Percentiles rank a stretch among this genome's conserved stretches.
These are phyloP conservation scores for Oropetium thomaeum DNA, from an alignment of 176 grass and related monocot species.

Conservation along the genomic window DNA sequence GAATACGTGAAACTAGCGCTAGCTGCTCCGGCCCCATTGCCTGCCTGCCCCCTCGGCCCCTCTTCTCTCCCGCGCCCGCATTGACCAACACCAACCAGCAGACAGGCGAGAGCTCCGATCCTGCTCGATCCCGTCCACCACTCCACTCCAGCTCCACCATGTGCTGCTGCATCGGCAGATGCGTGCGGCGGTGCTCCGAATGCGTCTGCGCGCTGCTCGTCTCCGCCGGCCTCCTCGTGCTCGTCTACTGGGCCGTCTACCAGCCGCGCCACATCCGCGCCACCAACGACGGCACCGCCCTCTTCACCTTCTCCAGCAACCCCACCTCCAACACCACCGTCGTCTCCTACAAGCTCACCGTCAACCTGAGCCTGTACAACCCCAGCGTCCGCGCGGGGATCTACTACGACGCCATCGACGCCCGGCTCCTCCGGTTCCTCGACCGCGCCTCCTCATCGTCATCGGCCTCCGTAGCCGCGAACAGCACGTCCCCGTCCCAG, in stretches of 20 bases:
- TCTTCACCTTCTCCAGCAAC: too few relatives aligned
- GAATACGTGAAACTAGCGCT: too few relatives aligned
- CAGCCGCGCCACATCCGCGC: slow-evolving; percentile 52
- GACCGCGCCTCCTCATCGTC: too few relatives aligned
- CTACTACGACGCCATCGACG: slow-evolving; percentile 60
- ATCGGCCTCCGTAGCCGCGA: too few relatives aligned
- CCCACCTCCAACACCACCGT: slow-evolving; percentile 34
- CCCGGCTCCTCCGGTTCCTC: slow-evolving; percentile 41
- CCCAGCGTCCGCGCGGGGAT: slow-evolving; percentile 52
- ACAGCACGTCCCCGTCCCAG: too few relatives aligned
- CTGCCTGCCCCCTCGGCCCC: too few relatives aligned
- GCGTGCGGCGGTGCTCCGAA: neutral
- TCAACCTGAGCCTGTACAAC: slow-evolving; percentile 51
- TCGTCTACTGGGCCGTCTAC: slow-evolving; percentile 50
- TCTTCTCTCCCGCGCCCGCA: too few relatives aligned
- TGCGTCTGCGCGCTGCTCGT: neutral
- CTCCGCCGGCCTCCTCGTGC: slow-evolving; percentile 5
- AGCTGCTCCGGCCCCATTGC: too few relatives aligned
- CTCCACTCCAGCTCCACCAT: too few relatives aligned
- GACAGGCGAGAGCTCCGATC: too few relatives aligned
- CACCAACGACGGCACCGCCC: slow-evolving; percentile 36
- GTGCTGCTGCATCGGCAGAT: neutral
- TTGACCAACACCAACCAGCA: neutral
- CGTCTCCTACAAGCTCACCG: slow-evolving; percentile 50
- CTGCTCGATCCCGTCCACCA: too few relatives aligned